Base-by-base conservation (phyloP, 148 eudicot species). In the Hydrangea macrophylla region DNA sequence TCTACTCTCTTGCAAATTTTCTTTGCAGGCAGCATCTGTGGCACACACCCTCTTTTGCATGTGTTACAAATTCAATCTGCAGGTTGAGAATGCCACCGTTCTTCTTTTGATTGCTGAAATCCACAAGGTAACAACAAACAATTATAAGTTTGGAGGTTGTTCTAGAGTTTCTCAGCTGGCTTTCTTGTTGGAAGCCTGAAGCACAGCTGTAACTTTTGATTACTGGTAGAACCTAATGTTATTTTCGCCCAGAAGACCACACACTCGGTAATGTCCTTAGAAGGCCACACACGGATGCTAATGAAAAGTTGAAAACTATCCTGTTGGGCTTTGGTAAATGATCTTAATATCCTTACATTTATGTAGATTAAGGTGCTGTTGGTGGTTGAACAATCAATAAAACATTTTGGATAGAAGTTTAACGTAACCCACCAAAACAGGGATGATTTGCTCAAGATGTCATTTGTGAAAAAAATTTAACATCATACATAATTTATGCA, bases 81-180 rank as follows among this genome's bases (percentile, higher is more conserved):
- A 94, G 75, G 86, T 94, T 13, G 87, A 88, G 76, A 94, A 82
- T 75, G 97, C 97, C 13, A 79, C 80, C 18, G 87, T 89, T 82
- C 90, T 94, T 44, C 86, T 94, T 26, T 81, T 94, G 82, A 85
- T 91, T 65, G 99, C 97, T 55, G 99, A 94, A 82, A 87, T 91
- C 61, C 97, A 91, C 80, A 94, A 90, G 97, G 98, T 93, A 93
- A 18, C n/a, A n/a, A n/a, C n/a, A n/a, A 17, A 37, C 27, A 25
- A 57, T 37, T 64, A 7, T 27, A 64, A 53, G 50, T 35, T 65
- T 58, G 2, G 6, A 22, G 24, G 31, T 62, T 26, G 54, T 36
- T 36, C 4, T 9, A 36, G 42, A 54, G 44, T 27, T 25, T 39
- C 40, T 42, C 10, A 55, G 48, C 64, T 27, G 1, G 63, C 6